Percentiles rank a stretch among this genome's conserved stretches.
Evolutionary conservation across 2,329 filamentous ascomycete species (phyloP).

Genomic region (Ophiostoma sp.): DNA sequence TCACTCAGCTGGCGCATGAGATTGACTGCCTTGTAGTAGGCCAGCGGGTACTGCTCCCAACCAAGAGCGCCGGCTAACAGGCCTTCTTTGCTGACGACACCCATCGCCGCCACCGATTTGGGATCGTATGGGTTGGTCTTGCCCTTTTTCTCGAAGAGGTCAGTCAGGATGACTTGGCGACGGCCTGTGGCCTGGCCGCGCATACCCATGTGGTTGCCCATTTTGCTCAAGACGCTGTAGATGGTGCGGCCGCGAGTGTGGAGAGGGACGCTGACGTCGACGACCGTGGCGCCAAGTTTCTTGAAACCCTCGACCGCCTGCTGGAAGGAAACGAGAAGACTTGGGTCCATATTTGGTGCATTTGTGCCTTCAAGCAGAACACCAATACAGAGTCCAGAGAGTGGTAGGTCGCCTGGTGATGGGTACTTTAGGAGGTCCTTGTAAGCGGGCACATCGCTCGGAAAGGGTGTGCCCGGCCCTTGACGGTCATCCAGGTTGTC

Average conservation of each 20-base stretch:
- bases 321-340: background rate
- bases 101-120: background rate
- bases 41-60: background rate
- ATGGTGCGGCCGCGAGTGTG: background rate
- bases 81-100: background rate
- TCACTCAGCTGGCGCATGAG: conserved; percentile 1
- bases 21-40: background rate
- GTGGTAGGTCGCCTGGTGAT: background rate
- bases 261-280: background rate
- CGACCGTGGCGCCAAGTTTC: background rate
- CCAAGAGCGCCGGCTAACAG: background rate
- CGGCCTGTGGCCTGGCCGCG: conserved; percentile 4
- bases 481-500: background rate
- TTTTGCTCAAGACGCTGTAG: conserved; percentile 9
- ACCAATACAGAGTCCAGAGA: background rate
- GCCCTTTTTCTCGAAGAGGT: background rate
- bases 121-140: background rate
- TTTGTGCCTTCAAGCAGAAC: background rate
- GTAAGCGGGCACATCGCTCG: background rate
- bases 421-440: background rate
- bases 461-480: background rate
- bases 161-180: background rate
- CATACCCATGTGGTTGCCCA: conserved; percentile 20
- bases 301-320: background rate
- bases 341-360: background rate